Conservation (phyloP, 73 alveolate species). For the Paramecium pentaurelia region DNA sequence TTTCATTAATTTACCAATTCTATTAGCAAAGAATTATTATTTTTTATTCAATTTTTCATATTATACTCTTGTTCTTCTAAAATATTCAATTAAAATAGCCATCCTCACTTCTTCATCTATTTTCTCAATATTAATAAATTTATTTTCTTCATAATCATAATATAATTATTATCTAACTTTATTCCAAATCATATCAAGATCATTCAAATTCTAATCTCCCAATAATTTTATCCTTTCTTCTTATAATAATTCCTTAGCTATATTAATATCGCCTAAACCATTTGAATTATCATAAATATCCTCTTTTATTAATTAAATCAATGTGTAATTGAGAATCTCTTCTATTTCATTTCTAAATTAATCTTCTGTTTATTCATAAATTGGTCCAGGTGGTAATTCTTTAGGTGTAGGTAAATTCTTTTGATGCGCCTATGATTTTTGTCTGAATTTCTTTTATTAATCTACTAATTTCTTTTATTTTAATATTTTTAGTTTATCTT, state of each 20-base stretch:
- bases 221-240: not conserved
- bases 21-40: not conserved
- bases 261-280: not conserved
- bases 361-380: not conserved
- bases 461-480: not conserved
- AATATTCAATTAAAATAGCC: not conserved
- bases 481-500: not conserved
- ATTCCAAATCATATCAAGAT: not conserved
- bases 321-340: not conserved
- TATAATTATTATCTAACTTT: not conserved
- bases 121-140: not conserved
- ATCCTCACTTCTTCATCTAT: not conserved
- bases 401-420: constrained; percentile 41
- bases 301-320: not conserved
- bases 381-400: not conserved
- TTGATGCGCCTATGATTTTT: constrained; percentile 8
- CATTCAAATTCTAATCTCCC: not conserved
- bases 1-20: not conserved
- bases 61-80: not conserved
- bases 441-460: not conserved
- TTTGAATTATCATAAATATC: constrained; percentile 2
- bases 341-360: constrained; percentile 2
- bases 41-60: constrained; percentile 9
- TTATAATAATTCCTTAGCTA: not conserved
- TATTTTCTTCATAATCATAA: not conserved